Base-by-base conservation (phyloP, 176 grass and related monocot genomes). In the Cenchrus fungigraminus region DNA sequence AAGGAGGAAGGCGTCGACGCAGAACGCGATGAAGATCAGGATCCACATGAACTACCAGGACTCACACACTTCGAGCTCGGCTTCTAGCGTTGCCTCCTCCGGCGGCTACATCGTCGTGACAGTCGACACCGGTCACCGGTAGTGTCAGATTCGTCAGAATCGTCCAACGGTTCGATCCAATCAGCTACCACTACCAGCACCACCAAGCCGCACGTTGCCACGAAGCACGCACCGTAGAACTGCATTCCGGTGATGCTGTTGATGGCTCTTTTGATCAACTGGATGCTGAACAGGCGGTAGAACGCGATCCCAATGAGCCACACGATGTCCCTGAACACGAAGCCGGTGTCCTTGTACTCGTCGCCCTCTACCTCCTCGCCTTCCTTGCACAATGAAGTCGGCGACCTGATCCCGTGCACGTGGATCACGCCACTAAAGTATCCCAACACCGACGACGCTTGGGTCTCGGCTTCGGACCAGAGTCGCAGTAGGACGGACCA, bases 1-100 rank as follows among this genome's bases (percentile, higher is more conserved):
- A 17, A 89, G 46, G 5, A 82, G 31, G 46, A 12, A n/a, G 8
- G 9, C 60, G 58, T 89, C 82, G 29, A 20, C 8, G 49, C 42
- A 42, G 10, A 20, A 20, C 8, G 49, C 42, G 37, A 28, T 1
- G 74, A 73, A 22, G 74, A 45, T 17, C 4, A 40, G 15, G 9
- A 14, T 4, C 46, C n/a, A 56, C 6, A 88, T 17, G 16, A 6
- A 66, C 22, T 5, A 25, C 87, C 81, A 66, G 0, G 66, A 82
- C 5, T 17, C 9, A 12, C 9, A 22, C 67, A 55, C 9, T 5
- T 79, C 55, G 60, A 56, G 25, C 46, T 57, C 68, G 15, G 17
- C 43, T 34, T 16, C 12, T 6, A 10, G 37, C 44, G 31, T 20
- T 12, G 76, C 55, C 40, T 3, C 44, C 7, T 14, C 43, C 42